Base-by-base conservation (phyloP, 208 protist genomes). In the Acanthamoeba triangularis region DNA sequence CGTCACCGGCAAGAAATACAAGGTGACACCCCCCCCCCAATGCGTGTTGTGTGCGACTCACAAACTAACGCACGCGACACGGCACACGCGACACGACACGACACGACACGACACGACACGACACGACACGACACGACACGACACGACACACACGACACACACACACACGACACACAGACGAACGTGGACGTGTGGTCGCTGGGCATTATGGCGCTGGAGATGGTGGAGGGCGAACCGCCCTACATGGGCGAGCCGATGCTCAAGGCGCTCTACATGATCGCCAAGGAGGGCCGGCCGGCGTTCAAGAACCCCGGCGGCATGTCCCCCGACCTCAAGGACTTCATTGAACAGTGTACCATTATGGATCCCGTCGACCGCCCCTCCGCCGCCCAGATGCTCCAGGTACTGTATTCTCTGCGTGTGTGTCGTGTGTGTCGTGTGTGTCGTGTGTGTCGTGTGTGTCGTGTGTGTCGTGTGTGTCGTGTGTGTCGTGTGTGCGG, bases 1-100 rank as follows among this genome's bases (percentile, higher is more conserved):
- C 37, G 95, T 97, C n/a, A 41, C 33, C 20, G 96, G 96, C 47
- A 18, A 47, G 33, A 25, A 93, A 11, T 97, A 97, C 92, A 65
- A 33, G 80, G 41, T 59, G 33, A 8, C 23, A 28, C 18, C 6
- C 7, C 33, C 69, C n/a, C 37, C 33, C 37, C 33, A 7, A 18
- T 47, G 4, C n/a, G 1, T 82, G 18, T 82, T 59, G 11, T 1
- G 54, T 59, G 54, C 54, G 3, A 59, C 10, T 47, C 44, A 47
- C 44, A 47, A 2, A 47, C 54, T 25, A 0, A 59, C 54, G 16
- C 54, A 59, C 13, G 3, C 14, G 49, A 16, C 37, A 41, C 37
- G 2, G 72, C 23, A 67, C 28, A 20, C 28, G 3, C 59, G 25
- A 67, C 59, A 67, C 6, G 59, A 65, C 1, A 65, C 59, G n/a